These are phyloP conservation scores for Trichophyton schoenleinii DNA, from an alignment of 2,329 filamentous ascomycete genomes.

Conservation along the genomic window DNA sequence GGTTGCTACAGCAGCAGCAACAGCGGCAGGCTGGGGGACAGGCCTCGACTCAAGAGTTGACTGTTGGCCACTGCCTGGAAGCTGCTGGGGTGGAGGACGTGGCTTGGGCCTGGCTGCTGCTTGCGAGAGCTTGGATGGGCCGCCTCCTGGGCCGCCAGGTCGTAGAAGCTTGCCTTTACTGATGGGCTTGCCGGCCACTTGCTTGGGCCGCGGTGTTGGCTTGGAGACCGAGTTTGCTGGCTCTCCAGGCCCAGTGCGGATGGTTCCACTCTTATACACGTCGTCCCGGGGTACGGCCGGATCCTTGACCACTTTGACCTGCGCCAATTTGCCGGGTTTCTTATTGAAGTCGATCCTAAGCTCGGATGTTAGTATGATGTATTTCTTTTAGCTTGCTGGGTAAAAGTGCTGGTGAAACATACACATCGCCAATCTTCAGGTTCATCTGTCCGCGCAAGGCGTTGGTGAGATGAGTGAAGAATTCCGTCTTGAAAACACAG, in stretches of 20 bases:
- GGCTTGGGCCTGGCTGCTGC: constrained; percentile 26
- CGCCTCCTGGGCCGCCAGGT: constrained; percentile 72
- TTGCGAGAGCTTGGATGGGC: constrained; percentile 56
- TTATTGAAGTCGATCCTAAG: constrained; percentile 79
- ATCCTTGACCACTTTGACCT: constrained; percentile 85
- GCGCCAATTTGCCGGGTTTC: constrained; percentile 84
- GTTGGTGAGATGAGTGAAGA: constrained; percentile 81
- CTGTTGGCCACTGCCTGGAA: constrained; percentile 20
- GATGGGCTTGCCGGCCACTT: constrained; percentile 76
- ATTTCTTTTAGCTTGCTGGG: neutral
- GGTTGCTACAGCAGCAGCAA: constrained; percentile 15
- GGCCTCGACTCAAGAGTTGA: constrained; percentile 31
- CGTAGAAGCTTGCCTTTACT: constrained; percentile 86
- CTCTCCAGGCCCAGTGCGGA: constrained; percentile 79
- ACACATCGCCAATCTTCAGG: constrained; percentile 64
- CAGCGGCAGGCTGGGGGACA: constrained; percentile 31
- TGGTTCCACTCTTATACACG: constrained; percentile 82
- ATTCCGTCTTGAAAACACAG: constrained; percentile 91
- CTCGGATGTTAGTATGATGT: constrained; percentile 7
- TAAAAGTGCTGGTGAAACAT: constrained; percentile 19
- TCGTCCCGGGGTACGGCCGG: constrained; percentile 59
- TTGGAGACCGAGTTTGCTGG: constrained; percentile 68
- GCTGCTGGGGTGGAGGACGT: constrained; percentile 18
- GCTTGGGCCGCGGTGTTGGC: constrained; percentile 77
- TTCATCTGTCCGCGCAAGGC: constrained; percentile 69